These are phyloP conservation scores for Pezicula carpinea DNA, from an alignment of 2,329 filamentous ascomycete genomes.

Conservation along the genomic window DNA sequence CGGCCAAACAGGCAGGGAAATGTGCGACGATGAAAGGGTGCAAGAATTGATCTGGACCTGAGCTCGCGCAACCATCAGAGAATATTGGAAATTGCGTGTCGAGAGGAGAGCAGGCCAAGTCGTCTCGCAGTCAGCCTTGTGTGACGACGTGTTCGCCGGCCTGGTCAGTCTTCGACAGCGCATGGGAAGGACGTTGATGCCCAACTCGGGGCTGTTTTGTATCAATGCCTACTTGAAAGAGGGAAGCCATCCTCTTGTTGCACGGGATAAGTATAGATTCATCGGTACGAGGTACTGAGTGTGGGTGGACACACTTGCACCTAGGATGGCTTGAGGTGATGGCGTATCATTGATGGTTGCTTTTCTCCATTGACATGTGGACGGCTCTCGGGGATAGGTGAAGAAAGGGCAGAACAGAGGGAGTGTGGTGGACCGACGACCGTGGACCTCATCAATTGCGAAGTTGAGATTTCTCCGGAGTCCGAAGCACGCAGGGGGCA, in stretches of 20 bases:
- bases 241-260: not conserved
- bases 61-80: conserved; percentile 3
- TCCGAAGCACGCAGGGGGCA: too few species aligned
- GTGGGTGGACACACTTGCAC: too few species aligned
- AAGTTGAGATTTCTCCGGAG: too few species aligned
- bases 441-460: too few species aligned
- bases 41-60: not conserved
- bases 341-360: too few species aligned
- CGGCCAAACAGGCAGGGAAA: not conserved
- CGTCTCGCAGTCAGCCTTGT: conserved; percentile 19
- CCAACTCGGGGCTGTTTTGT: conserved; percentile 11
- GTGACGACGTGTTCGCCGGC: conserved; percentile 3
- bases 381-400: too few species aligned
- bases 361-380: too few species aligned
- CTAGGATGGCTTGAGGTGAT: too few species aligned
- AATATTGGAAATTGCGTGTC: conserved; percentile 21
- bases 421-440: too few species aligned
- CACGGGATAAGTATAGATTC: not conserved
- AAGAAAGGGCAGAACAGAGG: too few species aligned
- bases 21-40: not conserved
- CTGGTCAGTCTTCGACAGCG: conserved; percentile 17
- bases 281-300: too few species aligned
- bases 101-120: conserved; percentile 25
- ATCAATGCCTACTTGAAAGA: not conserved
- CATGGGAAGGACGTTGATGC: conserved; percentile 25